phyloP scores from a whole-genome alignment of 306 rosid genomes.

The Castanea sativa region DNA sequence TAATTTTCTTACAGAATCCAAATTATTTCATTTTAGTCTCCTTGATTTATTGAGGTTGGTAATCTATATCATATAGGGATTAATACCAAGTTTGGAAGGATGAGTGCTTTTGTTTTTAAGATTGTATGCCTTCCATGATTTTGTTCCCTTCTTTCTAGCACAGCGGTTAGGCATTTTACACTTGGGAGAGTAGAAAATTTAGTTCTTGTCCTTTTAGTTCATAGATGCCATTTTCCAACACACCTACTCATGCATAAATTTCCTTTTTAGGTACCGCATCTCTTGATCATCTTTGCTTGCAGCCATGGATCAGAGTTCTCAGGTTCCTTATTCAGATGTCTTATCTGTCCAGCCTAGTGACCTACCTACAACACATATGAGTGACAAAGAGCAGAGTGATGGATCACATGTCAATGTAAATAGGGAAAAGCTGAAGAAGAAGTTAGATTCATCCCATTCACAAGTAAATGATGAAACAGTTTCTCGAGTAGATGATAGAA shows the following conservation, averaged over 20 bases:
- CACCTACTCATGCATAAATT: constrained; percentile 27
- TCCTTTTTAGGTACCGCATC: constrained; percentile 76
- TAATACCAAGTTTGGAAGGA: too few species aligned
- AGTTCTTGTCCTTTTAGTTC: neutral
- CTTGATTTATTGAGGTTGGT: too few species aligned
- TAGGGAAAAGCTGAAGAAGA: constrained; percentile 31
- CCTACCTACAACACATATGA: constrained; percentile 37
- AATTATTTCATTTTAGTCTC: too few species aligned
- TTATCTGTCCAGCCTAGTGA: constrained; percentile 60
- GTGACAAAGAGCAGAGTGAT: constrained; percentile 66
- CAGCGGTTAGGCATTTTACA: neutral
- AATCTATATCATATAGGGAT: too few species aligned
- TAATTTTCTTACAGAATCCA: too few species aligned
- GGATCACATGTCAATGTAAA: constrained; percentile 47
- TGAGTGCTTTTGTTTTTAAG: too few species aligned
- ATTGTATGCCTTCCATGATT: neutral
- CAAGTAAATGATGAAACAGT: constrained; percentile 49
- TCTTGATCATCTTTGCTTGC: constrained; percentile 99
- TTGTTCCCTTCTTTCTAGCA: neutral
- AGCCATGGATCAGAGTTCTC: constrained; percentile 99
- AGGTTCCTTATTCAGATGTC: constrained; percentile 68
- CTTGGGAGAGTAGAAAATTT: neutral
- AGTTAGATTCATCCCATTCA: constrained; percentile 34
- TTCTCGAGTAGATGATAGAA: constrained; percentile 71
- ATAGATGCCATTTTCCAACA: constrained; percentile 18